Evolutionary conservation across 805 yeast species (phyloP).

Genomic region (Ogataea populi-albae): DNA sequence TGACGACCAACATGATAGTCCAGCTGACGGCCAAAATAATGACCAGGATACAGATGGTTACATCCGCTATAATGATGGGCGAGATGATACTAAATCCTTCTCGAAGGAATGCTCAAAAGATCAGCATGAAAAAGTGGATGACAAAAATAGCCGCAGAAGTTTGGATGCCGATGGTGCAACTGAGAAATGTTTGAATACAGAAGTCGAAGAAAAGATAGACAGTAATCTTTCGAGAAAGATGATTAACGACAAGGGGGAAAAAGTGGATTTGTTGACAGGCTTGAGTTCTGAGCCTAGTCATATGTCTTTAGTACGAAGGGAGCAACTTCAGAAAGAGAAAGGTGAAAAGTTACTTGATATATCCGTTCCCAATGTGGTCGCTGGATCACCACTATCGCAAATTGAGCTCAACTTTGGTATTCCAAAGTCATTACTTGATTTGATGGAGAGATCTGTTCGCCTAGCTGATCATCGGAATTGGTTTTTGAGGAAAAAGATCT

Average conservation of each 20-base stretch:
- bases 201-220: no score
- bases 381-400: conserved; percentile 14
- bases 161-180: no score
- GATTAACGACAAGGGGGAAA: no score
- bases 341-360: conserved; percentile 14
- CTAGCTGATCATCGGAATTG: conserved; percentile 52
- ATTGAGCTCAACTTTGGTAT: conserved; percentile 46
- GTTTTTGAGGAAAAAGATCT: conserved; percentile 39
- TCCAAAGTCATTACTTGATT: conserved; percentile 43
- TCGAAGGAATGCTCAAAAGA: no score
- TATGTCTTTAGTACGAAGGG: neutral
- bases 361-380: conserved; percentile 18
- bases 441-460: conserved; percentile 44
- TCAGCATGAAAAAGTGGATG: no score
- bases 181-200: no score
- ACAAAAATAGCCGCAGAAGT: no score
- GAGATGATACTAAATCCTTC: no score
- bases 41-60: conserved; percentile 3
- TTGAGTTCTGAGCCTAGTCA: conserved; percentile 10
- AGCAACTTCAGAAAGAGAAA: conserved; percentile 6
- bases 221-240: no score
- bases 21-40: conserved; percentile 3
- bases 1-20: neutral
- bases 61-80: no score
- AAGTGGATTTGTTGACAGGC: conserved; percentile 22